Conservation (phyloP, 441 rosid genomes). For the Pelargonium citronellum region DNA sequence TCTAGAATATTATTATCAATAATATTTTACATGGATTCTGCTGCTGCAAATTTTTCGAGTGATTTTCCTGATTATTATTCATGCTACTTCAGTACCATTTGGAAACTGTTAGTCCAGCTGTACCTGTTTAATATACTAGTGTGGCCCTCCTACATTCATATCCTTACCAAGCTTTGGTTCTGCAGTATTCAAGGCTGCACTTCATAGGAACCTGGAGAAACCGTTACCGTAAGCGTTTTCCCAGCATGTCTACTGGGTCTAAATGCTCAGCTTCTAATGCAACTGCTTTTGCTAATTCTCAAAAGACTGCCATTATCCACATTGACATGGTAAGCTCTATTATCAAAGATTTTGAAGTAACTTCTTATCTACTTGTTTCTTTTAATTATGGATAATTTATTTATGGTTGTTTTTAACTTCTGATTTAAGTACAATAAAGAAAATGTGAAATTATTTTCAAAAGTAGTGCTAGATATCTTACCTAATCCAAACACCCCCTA, state of each 20-base stretch:
- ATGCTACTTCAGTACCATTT: conserved; percentile 6
- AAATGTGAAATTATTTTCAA: background rate
- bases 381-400: conserved; percentile 5
- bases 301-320: conserved; percentile 50
- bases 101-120: background rate
- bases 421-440: conserved; percentile 12
- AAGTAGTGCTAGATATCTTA: background rate
- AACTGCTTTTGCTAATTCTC: conserved; percentile 34
- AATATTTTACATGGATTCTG: background rate
- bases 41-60: background rate
- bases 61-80: background rate
- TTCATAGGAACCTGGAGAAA: conserved; percentile 96
- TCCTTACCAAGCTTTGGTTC: conserved; percentile 21
- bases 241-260: conserved; percentile 32
- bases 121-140: background rate
- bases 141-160: background rate
- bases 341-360: conserved; percentile 13
- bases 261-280: conserved; percentile 32
- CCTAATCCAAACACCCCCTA: background rate
- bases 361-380: conserved; percentile 10
- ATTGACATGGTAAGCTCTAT: conserved; percentile 70
- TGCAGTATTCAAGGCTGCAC: conserved; percentile 92
- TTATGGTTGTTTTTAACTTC: conserved; percentile 4
- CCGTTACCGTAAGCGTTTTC: conserved; percentile 70
- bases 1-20: conserved; percentile 3